Conservation (phyloP, 352 stramenopile species). For the Pythium chondricola region DNA sequence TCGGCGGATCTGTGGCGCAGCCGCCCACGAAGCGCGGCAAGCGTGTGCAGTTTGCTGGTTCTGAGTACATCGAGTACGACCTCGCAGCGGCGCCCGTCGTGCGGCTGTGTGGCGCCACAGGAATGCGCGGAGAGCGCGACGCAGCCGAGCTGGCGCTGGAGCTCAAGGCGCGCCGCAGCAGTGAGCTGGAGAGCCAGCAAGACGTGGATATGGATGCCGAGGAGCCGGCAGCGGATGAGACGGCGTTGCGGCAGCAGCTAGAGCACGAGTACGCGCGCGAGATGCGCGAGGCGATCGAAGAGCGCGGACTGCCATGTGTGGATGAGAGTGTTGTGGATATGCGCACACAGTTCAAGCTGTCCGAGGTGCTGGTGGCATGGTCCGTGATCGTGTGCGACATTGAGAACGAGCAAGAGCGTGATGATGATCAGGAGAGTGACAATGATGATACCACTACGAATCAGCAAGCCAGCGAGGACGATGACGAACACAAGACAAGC, state of each 20-base stretch:
- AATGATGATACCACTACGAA: too few relatives aligned
- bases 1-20: too few relatives aligned
- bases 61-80: slow-evolving; percentile 58
- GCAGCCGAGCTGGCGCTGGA: slow-evolving; percentile 28
- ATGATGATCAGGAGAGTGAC: too few relatives aligned
- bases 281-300: slow-evolving; percentile 21
- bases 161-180: slow-evolving; percentile 28
- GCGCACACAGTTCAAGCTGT: slow-evolving; percentile 31
- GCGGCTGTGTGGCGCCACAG: slow-evolving; percentile 19
- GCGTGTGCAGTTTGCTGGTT: slow-evolving; percentile 45
- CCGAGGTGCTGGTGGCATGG: slow-evolving; percentile 38
- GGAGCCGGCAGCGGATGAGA: background rate
- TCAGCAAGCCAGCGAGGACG: too few relatives aligned
- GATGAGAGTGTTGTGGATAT: slow-evolving; percentile 20
- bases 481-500: too few relatives aligned
- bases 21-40: background rate
- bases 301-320: slow-evolving; percentile 34
- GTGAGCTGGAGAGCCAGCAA: background rate
- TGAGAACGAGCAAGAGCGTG: background rate
- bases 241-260: slow-evolving; percentile 13
- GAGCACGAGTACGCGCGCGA: slow-evolving; percentile 28
- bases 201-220: background rate
- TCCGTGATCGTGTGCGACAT: slow-evolving; percentile 2
- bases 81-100: slow-evolving; percentile 37
- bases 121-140: background rate